These are phyloP conservation scores for Calonectria leucothoes DNA, from an alignment of 2,329 filamentous ascomycete species.

Conservation along the genomic window DNA sequence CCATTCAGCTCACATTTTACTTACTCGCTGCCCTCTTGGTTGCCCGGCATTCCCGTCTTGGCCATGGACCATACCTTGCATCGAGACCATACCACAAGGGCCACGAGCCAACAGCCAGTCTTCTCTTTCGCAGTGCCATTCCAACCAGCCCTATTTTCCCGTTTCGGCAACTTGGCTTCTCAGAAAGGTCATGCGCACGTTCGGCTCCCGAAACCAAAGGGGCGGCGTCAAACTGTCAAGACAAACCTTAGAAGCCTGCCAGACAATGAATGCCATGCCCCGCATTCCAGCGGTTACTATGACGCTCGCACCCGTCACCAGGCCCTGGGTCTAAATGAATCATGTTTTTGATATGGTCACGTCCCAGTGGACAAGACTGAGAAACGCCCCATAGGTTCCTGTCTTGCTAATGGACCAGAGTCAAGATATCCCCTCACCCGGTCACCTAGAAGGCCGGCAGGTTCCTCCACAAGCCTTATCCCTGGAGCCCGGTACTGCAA, in stretches of 20 bases:
- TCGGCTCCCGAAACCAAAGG: conserved; percentile 10
- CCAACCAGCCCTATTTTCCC: background rate
- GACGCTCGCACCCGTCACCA: background rate
- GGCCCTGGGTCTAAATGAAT: background rate
- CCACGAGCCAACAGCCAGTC: conserved; percentile 1
- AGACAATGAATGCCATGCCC: background rate
- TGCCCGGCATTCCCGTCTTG: background rate
- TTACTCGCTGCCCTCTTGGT: background rate
- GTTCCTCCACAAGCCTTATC: background rate
- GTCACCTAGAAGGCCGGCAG: background rate
- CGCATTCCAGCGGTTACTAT: conserved; percentile 12
- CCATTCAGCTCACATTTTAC: background rate
- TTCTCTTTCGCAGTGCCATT: background rate
- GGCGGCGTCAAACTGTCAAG: conserved; percentile 6
- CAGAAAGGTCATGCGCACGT: background rate
- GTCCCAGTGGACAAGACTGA: background rate
- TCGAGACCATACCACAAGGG: background rate
- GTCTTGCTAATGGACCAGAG: background rate
- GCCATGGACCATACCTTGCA: background rate
- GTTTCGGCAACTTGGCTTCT: background rate
- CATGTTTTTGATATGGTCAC: background rate
- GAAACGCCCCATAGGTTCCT: background rate
- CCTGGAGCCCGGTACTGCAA: conserved; percentile 1
- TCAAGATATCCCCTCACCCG: background rate
- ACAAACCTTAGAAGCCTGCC: background rate